These are phyloP conservation scores for Lithohypha guttulata DNA, from an alignment of 2,329 filamentous ascomycete species.

Conservation along the genomic window DNA sequence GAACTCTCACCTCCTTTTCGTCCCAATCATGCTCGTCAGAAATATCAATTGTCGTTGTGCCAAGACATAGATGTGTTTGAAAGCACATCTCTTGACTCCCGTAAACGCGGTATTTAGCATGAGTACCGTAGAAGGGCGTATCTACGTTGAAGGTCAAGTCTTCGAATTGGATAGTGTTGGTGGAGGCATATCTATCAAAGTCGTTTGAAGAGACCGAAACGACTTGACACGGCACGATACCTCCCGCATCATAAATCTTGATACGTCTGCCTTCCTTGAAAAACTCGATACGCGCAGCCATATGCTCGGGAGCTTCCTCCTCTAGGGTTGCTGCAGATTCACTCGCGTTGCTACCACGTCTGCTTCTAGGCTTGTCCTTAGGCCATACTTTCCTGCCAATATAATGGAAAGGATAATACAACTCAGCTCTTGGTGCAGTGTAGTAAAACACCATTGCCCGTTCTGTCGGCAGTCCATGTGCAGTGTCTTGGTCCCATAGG, in stretches of 20 bases:
- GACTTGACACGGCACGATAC: conserved; percentile 11
- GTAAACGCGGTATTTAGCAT: conserved; percentile 19
- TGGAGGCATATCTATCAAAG: conserved; percentile 21
- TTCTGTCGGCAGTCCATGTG: conserved; percentile 7
- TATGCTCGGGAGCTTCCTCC: conserved; percentile 1
- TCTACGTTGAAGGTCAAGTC: conserved; percentile 28
- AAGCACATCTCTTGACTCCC: conserved; percentile 22
- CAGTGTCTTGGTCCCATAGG: conserved; percentile 13
- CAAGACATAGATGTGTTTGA: conserved; percentile 33
- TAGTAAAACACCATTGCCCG: conserved; percentile 13
- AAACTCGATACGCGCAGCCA: conserved; percentile 10
- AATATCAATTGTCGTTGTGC: conserved; percentile 26
- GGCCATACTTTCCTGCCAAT: conserved; percentile 5
- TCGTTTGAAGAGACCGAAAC: conserved; percentile 3
- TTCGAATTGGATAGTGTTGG: conserved; percentile 3
- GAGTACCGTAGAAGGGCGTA: conserved; percentile 32
- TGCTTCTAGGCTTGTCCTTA: background rate
- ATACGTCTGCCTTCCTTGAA: conserved; percentile 15
- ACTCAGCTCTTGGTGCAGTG: conserved; percentile 8
- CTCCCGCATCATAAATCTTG: conserved; percentile 13
- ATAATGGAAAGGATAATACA: conserved; percentile 11
- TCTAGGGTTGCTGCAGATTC: background rate
- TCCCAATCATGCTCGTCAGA: conserved; percentile 2
- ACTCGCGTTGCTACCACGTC: background rate
- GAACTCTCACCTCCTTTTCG: conserved; percentile 27